These are phyloP conservation scores for Colletotrichum musae DNA, from an alignment of 2,329 filamentous ascomycete species.

Conservation along the genomic window DNA sequence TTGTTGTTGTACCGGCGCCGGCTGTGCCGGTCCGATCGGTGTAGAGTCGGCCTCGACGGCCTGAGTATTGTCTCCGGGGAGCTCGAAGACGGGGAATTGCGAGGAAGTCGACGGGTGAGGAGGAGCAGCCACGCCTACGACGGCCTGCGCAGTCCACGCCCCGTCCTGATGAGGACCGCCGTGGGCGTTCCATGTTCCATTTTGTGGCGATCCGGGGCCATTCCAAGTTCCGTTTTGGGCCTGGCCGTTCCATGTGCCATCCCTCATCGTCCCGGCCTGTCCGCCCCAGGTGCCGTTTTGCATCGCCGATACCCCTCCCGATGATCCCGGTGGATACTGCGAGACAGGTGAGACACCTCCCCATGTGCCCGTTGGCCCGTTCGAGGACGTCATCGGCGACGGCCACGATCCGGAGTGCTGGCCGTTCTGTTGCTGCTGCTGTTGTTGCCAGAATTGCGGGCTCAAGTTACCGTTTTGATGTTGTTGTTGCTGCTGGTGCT, in stretches of 20 bases:
- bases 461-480: slow-evolving; percentile 16
- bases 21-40: slow-evolving; percentile 22
- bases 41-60: slow-evolving; percentile 39
- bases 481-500: slow-evolving; percentile 27
- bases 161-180: slow-evolving; percentile 4
- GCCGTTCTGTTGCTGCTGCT: slow-evolving; percentile 26
- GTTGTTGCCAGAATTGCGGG: slow-evolving; percentile 31
- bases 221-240: slow-evolving; percentile 12
- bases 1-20: slow-evolving; percentile 10
- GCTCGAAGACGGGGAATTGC: slow-evolving; percentile 32
- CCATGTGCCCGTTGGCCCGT: slow-evolving; percentile 31
- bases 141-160: slow-evolving; percentile 27
- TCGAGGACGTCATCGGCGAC: slow-evolving; percentile 17
- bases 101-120: slow-evolving; percentile 12
- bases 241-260: slow-evolving; percentile 9
- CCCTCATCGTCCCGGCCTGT: not conserved
- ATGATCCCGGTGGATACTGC: slow-evolving; percentile 14
- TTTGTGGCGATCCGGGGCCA: slow-evolving; percentile 1
- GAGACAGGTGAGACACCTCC: slow-evolving; percentile 28
- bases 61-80: slow-evolving; percentile 32
- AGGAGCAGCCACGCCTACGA: slow-evolving; percentile 5
- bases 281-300: slow-evolving; percentile 24
- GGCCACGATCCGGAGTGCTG: slow-evolving; percentile 30
- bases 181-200: slow-evolving; percentile 10
- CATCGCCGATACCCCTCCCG: slow-evolving; percentile 7